phyloP scores from a whole-genome alignment of 2,329 filamentous ascomycete genomes.

The Aspergillus sp. region DNA sequence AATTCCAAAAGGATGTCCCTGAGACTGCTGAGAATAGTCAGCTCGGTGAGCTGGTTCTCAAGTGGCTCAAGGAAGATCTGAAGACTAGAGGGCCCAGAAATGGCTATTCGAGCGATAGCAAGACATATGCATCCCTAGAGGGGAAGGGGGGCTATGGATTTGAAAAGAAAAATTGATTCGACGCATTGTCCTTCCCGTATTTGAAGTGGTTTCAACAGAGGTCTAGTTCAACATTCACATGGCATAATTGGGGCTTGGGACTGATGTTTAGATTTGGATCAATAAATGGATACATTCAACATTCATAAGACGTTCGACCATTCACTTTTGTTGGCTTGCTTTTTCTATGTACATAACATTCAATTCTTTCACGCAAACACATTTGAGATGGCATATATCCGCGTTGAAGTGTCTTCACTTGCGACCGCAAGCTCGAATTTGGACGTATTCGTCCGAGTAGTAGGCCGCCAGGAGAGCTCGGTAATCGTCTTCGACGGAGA shows the following conservation, averaged over 20 bases:
- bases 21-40: constrained; percentile 66
- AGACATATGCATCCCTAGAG: constrained; percentile 48
- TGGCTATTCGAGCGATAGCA: constrained; percentile 47
- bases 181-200: constrained; percentile 1
- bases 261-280: constrained; percentile 12
- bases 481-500: constrained; percentile 59
- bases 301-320: constrained; percentile 20
- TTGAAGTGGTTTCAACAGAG: constrained; percentile 19
- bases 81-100: constrained; percentile 69
- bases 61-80: constrained; percentile 79
- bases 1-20: constrained; percentile 54
- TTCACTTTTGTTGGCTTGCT: constrained; percentile 1
- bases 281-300: constrained; percentile 20
- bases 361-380: constrained; percentile 18
- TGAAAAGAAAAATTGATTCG: constrained; percentile 37
- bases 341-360: constrained; percentile 13
- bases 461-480: constrained; percentile 63
- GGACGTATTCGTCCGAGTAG: constrained; percentile 3
- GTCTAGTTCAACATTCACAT: constrained; percentile 20
- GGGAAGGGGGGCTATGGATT: constrained; percentile 59
- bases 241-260: constrained; percentile 17
- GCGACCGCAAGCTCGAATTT: constrained; percentile 37
- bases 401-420: constrained; percentile 40
- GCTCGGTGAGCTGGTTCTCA: constrained; percentile 78
- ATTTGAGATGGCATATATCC: constrained; percentile 32